Percentiles rank a stretch among this genome's conserved stretches.
Conservation (phyloP, 2,329 filamentous ascomycete species). For the Fusarium sp. region DNA sequence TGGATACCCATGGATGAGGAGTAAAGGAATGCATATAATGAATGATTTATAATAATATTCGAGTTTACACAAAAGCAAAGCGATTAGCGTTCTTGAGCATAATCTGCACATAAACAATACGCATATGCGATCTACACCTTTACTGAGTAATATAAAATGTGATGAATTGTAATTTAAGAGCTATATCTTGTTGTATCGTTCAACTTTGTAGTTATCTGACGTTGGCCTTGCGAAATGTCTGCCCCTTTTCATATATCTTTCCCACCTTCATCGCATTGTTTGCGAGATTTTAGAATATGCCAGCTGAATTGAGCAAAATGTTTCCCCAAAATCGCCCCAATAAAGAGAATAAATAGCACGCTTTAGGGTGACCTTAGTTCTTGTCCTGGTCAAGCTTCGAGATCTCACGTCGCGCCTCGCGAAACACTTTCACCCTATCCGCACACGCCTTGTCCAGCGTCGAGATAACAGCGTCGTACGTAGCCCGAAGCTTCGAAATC, state of each 20-base stretch:
- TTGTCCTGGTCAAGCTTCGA: not conserved
- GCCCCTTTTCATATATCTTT: not conserved
- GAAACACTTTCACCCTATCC: not conserved
- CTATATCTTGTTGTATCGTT: not conserved
- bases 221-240: not conserved
- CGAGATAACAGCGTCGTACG: not conserved
- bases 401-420: not conserved
- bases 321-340: not conserved
- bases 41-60: slow-evolving; percentile 33
- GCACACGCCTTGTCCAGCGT: slow-evolving; percentile 1
- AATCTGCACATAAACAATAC: slow-evolving; percentile 34
- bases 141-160: not conserved
- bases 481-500: not conserved
- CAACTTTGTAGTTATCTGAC: not conserved
- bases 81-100: slow-evolving; percentile 33
- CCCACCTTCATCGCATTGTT: not conserved
- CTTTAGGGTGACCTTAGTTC: not conserved
- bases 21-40: slow-evolving; percentile 30
- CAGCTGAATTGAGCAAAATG: not conserved
- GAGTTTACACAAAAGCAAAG: slow-evolving; percentile 28
- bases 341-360: not conserved
- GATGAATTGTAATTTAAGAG: not conserved
- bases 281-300: too few relatives aligned
- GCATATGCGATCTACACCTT: slow-evolving; percentile 13
- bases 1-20: slow-evolving; percentile 39